phyloP scores from a whole-genome alignment of 495 filamentous ascomycete species.

The Talaromyces nanjingensis region DNA sequence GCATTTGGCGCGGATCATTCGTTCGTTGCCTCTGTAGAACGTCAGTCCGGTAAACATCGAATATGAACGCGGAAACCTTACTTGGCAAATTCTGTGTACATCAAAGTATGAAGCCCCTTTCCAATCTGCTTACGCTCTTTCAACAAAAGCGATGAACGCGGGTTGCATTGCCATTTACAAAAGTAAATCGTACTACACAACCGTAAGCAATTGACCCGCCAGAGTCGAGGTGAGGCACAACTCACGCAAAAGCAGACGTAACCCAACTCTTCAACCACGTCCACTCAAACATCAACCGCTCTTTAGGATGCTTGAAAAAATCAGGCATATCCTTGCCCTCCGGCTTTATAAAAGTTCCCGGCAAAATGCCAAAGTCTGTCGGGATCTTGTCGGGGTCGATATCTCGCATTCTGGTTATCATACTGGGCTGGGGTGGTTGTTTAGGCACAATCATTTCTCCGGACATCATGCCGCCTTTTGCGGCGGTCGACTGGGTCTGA shows the following conservation, averaged over 20 bases:
- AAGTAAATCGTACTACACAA: slow-evolving; percentile 35
- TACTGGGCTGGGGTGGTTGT: slow-evolving; percentile 33
- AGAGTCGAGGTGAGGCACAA: not conserved
- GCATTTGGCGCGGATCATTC: slow-evolving; percentile 51
- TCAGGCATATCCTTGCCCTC: slow-evolving; percentile 49
- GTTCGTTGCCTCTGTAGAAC: slow-evolving; percentile 46
- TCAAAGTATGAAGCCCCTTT: slow-evolving; percentile 52
- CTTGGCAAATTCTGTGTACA: slow-evolving; percentile 68
- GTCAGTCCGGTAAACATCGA: not conserved
- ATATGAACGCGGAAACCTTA: slow-evolving; percentile 24
- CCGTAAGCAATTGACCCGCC: not conserved
- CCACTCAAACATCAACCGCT: slow-evolving; percentile 41
- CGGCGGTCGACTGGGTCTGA: slow-evolving; percentile 22
- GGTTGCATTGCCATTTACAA: slow-evolving; percentile 25
- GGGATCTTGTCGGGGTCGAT: slow-evolving; percentile 23
- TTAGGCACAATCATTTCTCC: slow-evolving; percentile 17
- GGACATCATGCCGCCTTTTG: slow-evolving; percentile 15
- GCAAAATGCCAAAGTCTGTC: slow-evolving; percentile 48
- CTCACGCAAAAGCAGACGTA: slow-evolving; percentile 35
- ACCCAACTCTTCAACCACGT: slow-evolving; percentile 34
- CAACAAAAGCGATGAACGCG: slow-evolving; percentile 28
- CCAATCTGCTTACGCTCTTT: slow-evolving; percentile 35
- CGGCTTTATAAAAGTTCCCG: slow-evolving; percentile 55
- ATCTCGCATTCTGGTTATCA: slow-evolving; percentile 26
- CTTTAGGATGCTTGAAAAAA: slow-evolving; percentile 38